phyloP scores from a whole-genome alignment of 371 early-diverging fungal species.

The Mortierella sp. region DNA sequence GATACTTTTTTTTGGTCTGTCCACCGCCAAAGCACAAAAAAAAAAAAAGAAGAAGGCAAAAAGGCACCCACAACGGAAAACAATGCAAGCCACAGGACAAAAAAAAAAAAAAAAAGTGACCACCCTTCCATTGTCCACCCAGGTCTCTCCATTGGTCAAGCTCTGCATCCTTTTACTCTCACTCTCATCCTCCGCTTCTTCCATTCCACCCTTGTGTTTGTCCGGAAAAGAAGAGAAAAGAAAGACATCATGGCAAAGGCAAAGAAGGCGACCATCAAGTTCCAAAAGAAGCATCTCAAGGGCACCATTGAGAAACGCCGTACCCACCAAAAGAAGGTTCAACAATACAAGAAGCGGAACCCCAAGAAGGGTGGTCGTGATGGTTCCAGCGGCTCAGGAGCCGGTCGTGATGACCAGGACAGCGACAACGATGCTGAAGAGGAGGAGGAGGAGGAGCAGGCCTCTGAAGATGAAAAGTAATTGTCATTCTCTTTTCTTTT shows the following conservation, averaged over 20 bases:
- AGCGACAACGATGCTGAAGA: conserved; percentile 48
- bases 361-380: conserved; percentile 52
- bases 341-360: conserved; percentile 66
- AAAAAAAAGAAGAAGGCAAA: conserved; percentile 13
- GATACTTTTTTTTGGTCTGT: too few species aligned
- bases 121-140: neutral
- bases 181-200: neutral
- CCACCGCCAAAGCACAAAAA: conserved; percentile 3
- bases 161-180: neutral
- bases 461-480: conserved; percentile 53
- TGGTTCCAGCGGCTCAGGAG: conserved; percentile 36
- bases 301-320: conserved; percentile 70
- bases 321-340: conserved; percentile 75
- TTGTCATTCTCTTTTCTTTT: neutral
- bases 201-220: neutral
- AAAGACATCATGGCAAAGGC: conserved; percentile 69
- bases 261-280: conserved; percentile 89
- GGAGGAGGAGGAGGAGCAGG: conserved; percentile 50
- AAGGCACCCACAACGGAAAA: too few species aligned
- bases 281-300: conserved; percentile 85
- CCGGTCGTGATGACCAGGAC: conserved; percentile 36
- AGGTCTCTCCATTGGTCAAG: neutral
- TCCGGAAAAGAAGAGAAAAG: neutral
- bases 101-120: too few species aligned
- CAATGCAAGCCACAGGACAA: conserved; percentile 20